Evolutionary conservation across 1,284 basidiomycete species (phyloP), one percentile per base, ranked within the genome.

Genomic region (Xerocomus alliaceus): DNA sequence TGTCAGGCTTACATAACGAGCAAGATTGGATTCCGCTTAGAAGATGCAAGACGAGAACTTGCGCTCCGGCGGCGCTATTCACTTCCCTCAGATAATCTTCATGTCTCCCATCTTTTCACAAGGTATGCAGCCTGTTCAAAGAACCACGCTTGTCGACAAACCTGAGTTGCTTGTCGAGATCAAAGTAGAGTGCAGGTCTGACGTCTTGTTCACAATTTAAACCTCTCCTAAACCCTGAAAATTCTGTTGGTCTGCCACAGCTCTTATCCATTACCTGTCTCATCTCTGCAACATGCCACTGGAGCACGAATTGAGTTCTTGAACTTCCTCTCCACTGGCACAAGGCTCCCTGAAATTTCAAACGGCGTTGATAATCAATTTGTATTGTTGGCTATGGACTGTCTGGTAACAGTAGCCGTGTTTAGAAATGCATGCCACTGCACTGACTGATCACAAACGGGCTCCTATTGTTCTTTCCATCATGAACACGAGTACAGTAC

Each of bases 131-230:
- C 97, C 72, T 99, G 97, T 54, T 94, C 90, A 71, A 93, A 97
- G 77, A 97, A 99, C 0, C 95, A 94, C 0, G 95, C 97, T 76
- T 98, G 97, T 24, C 97, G 85, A 74, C 96, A 98, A 13, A 99
- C 97, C 1, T 94, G 85, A 63, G 99, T 98, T 0, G 95, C 97
- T 0, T 98, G 61, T 97, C 95, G 35, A 99, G 84, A 72, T 99
- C 97, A 71, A 99, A n/a, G n/a, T n/a, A 17, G 47, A 47, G 44
- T 47, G 29, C 20, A 37, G 34, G 24, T 20, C 47, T 46, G 18
- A 37, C 34, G 39, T 55, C 47, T 55, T 17, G 26, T 55, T 47
- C 4, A 15, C 13, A 45, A 55, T 55, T 47, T 0, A 55, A 35
- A 55, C 31, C 54, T 39, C 9, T 55, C 26, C 45, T 26, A 55